These are phyloP conservation scores for Lachnellula willkommii DNA, from an alignment of 2,329 filamentous ascomycete genomes.

Conservation along the genomic window DNA sequence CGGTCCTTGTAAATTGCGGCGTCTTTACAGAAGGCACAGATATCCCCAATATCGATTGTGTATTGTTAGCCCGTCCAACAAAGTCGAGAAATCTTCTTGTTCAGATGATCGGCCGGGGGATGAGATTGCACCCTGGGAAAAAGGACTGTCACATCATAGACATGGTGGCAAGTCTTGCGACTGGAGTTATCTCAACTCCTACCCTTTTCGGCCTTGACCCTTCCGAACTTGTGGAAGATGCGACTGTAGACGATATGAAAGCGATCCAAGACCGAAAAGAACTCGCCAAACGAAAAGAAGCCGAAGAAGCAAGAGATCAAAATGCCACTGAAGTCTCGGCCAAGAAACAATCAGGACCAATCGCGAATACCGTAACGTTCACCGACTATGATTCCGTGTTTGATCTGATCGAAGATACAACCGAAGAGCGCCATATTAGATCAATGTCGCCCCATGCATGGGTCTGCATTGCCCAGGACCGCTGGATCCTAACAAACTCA, in stretches of 20 bases:
- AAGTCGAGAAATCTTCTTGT: conserved; percentile 88
- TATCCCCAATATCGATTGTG: conserved; percentile 94
- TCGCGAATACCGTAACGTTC: conserved; percentile 48
- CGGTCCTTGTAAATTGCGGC: conserved; percentile 88
- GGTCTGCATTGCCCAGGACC: conserved; percentile 69
- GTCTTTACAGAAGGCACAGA: conserved; percentile 98
- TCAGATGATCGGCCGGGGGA: conserved; percentile 95
- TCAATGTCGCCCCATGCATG: conserved; percentile 70
- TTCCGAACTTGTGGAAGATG: conserved; percentile 64
- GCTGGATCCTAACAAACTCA: conserved; percentile 65
- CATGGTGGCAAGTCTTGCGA: conserved; percentile 80
- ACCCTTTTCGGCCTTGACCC: conserved; percentile 92
- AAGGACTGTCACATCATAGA: conserved; percentile 91
- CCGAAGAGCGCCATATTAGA: conserved; percentile 72
- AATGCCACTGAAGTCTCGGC: conserved; percentile 1
- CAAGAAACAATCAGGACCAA: not conserved
- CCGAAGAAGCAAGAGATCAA: conserved; percentile 31
- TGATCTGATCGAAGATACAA: conserved; percentile 79
- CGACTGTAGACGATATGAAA: conserved; percentile 57
- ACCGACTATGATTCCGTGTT: conserved; percentile 90
- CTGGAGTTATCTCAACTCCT: conserved; percentile 82
- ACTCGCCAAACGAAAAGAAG: conserved; percentile 36
- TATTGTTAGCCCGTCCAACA: conserved; percentile 82
- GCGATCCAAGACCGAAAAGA: conserved; percentile 40
- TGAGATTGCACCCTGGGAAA: conserved; percentile 77